phyloP scores from a whole-genome alignment of 106 monocot genomes.

The Posidonia australis region DNA sequence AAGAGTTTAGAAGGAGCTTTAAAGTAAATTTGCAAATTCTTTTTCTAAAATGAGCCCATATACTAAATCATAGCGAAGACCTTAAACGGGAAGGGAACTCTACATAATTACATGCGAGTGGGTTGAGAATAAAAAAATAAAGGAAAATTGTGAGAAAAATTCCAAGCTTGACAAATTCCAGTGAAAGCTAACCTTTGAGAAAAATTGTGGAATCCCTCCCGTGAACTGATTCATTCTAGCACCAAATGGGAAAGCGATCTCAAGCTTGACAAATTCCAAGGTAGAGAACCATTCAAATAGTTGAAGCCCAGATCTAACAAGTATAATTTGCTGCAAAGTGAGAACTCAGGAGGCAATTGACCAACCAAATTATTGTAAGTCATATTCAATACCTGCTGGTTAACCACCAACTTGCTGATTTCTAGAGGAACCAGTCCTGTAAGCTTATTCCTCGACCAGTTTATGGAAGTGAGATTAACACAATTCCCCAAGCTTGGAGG shows the following conservation, averaged over 20 bases:
- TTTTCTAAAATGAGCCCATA: too few relatives aligned
- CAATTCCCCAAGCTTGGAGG: slow-evolving; percentile 53
- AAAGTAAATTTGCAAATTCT: too few relatives aligned
- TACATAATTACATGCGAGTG: too few relatives aligned
- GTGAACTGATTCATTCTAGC: slow-evolving; percentile 52
- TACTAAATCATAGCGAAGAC: too few relatives aligned
- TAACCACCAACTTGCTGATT: slow-evolving; percentile 39
- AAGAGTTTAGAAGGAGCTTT: too few relatives aligned
- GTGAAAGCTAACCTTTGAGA: slow-evolving; percentile 32
- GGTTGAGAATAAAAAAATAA: too few relatives aligned
- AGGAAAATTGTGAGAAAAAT: too few relatives aligned
- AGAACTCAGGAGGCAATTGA: slow-evolving; percentile 46
- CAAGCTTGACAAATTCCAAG: slow-evolving; percentile 30
- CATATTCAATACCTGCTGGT: slow-evolving; percentile 38
- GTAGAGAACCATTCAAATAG: slow-evolving; percentile 60
- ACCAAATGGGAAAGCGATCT: slow-evolving; percentile 29
- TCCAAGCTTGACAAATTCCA: too few relatives aligned
- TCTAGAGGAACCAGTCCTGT: slow-evolving; percentile 41
- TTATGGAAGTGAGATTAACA: slow-evolving; percentile 39
- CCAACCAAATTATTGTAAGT: slow-evolving; percentile 52
- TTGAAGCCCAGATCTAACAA: slow-evolving; percentile 57
- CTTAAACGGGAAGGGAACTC: too few relatives aligned
- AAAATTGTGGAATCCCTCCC: slow-evolving; percentile 51
- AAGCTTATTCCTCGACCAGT: slow-evolving; percentile 57
- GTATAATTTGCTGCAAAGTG: slow-evolving; percentile 32